Conservation (phyloP, 2,329 filamentous ascomycete genomes). For the Aspergillus tubingensis region DNA sequence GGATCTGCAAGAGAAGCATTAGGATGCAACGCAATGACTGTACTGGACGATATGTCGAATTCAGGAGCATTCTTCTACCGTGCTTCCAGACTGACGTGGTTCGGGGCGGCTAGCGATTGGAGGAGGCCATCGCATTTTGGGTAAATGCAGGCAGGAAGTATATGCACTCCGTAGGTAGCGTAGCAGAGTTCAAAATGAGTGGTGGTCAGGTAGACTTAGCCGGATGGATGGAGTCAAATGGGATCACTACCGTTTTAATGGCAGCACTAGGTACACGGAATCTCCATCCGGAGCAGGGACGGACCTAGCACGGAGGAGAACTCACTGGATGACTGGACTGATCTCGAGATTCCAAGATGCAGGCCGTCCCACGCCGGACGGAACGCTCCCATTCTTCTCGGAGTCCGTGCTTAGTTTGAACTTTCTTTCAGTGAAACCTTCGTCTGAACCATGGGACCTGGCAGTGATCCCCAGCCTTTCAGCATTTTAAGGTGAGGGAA, state of each 20-base stretch:
- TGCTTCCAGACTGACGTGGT: constrained; percentile 14
- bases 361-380: not conserved
- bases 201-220: not conserved
- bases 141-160: constrained; percentile 10
- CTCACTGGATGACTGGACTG: not conserved
- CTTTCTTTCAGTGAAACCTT: not conserved
- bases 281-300: not conserved
- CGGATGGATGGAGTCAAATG: not conserved
- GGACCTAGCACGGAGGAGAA: not conserved
- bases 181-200: not conserved
- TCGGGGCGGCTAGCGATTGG: constrained; percentile 26
- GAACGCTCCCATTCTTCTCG: not conserved
- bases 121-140: constrained; percentile 14
- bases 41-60: constrained; percentile 13
- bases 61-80: constrained; percentile 16
- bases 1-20: constrained; percentile 13
- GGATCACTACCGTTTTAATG: not conserved
- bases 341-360: not conserved
- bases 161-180: not conserved
- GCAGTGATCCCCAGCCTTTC: not conserved
- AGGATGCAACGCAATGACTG: constrained; percentile 10
- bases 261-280: not conserved
- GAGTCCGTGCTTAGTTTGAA: not conserved
- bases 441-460: not conserved
- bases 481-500: not conserved